Evolutionary conservation across 305 asterid species (phyloP).

Genomic region (Plantago lanceolata): DNA sequence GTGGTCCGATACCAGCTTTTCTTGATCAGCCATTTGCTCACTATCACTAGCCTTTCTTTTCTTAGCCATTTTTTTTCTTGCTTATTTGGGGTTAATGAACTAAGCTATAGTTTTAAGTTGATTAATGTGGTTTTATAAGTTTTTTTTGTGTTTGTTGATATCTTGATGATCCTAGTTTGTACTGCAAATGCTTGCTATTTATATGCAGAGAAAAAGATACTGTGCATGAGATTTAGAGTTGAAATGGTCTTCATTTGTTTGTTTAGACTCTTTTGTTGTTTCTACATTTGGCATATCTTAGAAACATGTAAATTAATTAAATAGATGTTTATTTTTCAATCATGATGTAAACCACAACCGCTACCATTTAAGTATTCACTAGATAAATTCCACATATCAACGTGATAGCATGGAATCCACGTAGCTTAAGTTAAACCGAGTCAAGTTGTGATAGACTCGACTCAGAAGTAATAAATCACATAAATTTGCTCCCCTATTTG

Average conservation of each 20-base stretch:
- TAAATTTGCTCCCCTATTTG: too few species aligned
- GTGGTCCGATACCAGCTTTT: conserved; percentile 1
- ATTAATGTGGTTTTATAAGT: background rate
- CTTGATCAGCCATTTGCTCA: conserved; percentile 21
- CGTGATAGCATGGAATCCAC: too few species aligned
- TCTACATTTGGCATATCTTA: background rate
- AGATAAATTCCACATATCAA: too few species aligned
- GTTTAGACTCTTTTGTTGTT: conserved; percentile 24
- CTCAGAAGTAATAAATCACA: too few species aligned
- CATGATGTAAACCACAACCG: too few species aligned
- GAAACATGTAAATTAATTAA: conserved; percentile 15
- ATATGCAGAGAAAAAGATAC: conserved; percentile 20
- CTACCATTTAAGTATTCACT: too few species aligned
- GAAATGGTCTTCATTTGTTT: conserved; percentile 29
- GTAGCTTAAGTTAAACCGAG: too few species aligned
- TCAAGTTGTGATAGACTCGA: too few species aligned
- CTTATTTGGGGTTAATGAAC: background rate
- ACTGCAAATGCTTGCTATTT: conserved; percentile 12
- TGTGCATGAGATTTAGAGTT: conserved; percentile 20
- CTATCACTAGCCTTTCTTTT: conserved; percentile 31
- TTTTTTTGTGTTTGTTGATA: conserved; percentile 2
- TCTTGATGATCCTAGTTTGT: conserved; percentile 19
- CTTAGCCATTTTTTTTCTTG: conserved; percentile 29
- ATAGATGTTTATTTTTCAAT: too few species aligned
- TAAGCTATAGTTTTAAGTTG: background rate